These are phyloP conservation scores for Lepiota brunneoincarnata DNA, from an alignment of 768 basidiomycete genomes.

Conservation along the genomic window DNA sequence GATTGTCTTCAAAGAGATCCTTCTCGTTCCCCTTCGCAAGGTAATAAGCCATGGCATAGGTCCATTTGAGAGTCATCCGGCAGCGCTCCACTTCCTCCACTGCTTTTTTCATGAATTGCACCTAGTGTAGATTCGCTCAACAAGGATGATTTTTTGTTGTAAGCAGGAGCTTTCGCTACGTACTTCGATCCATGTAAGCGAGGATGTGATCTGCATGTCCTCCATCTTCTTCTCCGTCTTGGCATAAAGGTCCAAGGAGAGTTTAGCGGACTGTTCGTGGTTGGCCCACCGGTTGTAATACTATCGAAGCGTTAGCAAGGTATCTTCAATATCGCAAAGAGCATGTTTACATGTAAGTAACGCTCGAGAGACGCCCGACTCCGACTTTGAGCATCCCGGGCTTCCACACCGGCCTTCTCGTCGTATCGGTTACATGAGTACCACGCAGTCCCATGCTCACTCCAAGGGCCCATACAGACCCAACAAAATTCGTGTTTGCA, in stretches of 20 bases:
- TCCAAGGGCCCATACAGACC: conserved; percentile 99
- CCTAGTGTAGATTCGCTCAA: neutral
- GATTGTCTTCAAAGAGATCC: conserved; percentile 96
- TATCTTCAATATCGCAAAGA: neutral
- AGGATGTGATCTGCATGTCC: conserved; percentile 93
- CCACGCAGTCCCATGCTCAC: conserved; percentile 95
- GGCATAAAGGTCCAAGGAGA: conserved; percentile 86
- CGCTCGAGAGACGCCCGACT: conserved; percentile 90
- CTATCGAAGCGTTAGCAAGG: conserved; percentile 34
- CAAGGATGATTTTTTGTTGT: neutral
- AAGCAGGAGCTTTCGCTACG: neutral
- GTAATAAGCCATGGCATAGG: conserved; percentile 99
- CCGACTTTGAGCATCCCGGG: conserved; percentile 88
- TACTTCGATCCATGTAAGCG: conserved; percentile 94
- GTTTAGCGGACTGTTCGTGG: conserved; percentile 98
- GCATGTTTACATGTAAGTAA: conserved; percentile 82
- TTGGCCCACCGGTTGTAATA: conserved; percentile 99
- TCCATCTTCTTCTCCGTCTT: conserved; percentile 99
- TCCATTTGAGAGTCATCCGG: conserved; percentile 97
- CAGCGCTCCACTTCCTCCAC: conserved; percentile 90
- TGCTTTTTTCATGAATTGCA: conserved; percentile 98
- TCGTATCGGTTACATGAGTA: conserved; percentile 98
- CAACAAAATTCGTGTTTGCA: conserved; percentile 99
- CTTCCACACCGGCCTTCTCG: conserved; percentile 84
- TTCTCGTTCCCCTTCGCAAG: conserved; percentile 88